Evolutionary conservation across 768 basidiomycete genomes (phyloP), one percentile per base, ranked within the genome.

Genomic region (Amanita phalloides): DNA sequence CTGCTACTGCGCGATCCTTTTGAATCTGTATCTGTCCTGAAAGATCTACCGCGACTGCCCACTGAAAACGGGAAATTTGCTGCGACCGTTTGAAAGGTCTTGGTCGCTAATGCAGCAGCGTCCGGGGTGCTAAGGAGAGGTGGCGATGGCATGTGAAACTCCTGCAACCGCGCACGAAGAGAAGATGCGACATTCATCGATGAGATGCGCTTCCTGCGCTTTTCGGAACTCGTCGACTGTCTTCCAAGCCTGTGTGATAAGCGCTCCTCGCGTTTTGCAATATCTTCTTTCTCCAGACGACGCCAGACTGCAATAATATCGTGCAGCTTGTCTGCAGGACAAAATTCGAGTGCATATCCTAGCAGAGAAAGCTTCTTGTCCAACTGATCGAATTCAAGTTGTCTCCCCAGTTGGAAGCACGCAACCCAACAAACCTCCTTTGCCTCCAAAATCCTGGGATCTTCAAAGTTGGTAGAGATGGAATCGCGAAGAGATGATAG

Each of bases 351-450:
- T 2, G 93, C 89, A 46, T 81, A 78, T 1, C 90, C 90, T 17
- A 97, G 66, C 1, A 95, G 72, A 1, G 67, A 69, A 54, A 91
- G 71, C 61, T 86, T 87, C 57, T 81, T 78, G 9, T 75, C 65
- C 5, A 79, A 65, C 54, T 93, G 84, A 1, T 73, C 60, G 60
- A 84, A 93, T 59, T 87, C 90, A 6, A 80, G 72, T 57, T 92
- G 86, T 53, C 84, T 78, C 13, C 90, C 94, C 2, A 98, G 77
- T 65, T 90, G 85, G 68, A 84, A 90, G 62, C 89, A 91, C 2
- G 86, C 81, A 25, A 86, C 81, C 94, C 94, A 98, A 56, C 86
- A 90, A 33, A 93, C 84, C 57, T 91, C 85, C 44, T 75, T 76
- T 1, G 85, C 86, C 54, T 86, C 82, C 53, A 68, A 64, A 26